Percentiles rank a stretch among this genome's conserved stretches.
Evolutionary conservation across 1,284 basidiomycete genomes (phyloP).

Genomic region (Trichosporon inkin): DNA sequence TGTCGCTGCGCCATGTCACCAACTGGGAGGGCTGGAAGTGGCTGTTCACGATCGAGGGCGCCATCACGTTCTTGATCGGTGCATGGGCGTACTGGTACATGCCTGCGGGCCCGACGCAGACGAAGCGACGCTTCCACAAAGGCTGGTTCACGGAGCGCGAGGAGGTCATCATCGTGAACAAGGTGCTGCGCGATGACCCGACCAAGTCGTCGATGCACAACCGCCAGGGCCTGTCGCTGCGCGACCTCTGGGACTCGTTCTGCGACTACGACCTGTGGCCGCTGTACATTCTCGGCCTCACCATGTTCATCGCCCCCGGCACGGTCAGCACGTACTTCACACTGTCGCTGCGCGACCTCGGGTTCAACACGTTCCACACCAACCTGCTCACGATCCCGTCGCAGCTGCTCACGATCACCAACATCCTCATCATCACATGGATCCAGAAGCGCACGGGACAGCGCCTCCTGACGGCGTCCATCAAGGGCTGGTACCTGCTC

Average conservation of each 20-base stretch:
- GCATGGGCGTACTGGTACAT: slow-evolving; percentile 42
- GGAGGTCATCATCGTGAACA: slow-evolving; percentile 52
- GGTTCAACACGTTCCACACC: slow-evolving; percentile 47
- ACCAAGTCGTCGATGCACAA: slow-evolving; percentile 51
- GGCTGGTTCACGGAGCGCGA: slow-evolving; percentile 52
- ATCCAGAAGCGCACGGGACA: slow-evolving; percentile 32
- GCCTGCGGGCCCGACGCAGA: slow-evolving; percentile 46
- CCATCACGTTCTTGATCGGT: slow-evolving; percentile 44
- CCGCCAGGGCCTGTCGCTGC: slow-evolving; percentile 44
- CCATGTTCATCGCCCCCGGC: slow-evolving; percentile 22
- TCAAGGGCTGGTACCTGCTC: slow-evolving; percentile 33
- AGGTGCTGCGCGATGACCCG: slow-evolving; percentile 52
- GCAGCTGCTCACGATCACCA: slow-evolving; percentile 39
- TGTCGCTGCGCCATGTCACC: slow-evolving; percentile 37
- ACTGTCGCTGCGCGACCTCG: slow-evolving; percentile 21
- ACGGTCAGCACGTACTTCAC: slow-evolving; percentile 41
- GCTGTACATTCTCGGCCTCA: slow-evolving; percentile 43
- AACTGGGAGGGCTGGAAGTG: slow-evolving; percentile 44
- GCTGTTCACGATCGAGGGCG: slow-evolving; percentile 41
- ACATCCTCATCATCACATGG: slow-evolving; percentile 35
- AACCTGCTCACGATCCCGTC: slow-evolving; percentile 47
- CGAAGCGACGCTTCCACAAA: slow-evolving; percentile 26
- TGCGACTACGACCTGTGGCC: slow-evolving; percentile 51
- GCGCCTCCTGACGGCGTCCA: slow-evolving; percentile 22
- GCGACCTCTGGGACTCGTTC: slow-evolving; percentile 33